Evolutionary conservation across 345 rosid species (phyloP).

Genomic region (Moringa oleifera): DNA sequence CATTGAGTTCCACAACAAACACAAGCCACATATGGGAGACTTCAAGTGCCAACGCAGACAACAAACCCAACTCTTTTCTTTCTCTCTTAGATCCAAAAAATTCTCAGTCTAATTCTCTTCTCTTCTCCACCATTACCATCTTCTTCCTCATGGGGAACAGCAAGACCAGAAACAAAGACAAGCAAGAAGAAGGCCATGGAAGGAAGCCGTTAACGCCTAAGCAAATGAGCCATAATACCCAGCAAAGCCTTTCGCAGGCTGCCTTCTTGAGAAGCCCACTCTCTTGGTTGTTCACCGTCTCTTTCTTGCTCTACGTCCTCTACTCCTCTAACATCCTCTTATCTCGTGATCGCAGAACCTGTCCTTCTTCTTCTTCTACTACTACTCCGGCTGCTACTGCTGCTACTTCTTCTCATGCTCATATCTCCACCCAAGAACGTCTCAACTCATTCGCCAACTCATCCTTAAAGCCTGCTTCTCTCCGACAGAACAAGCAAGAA

Average conservation of each 20-base stretch:
- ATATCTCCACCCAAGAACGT: conserved; percentile 20
- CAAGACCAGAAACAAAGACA: conserved; percentile 10
- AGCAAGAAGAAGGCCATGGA: conserved; percentile 9
- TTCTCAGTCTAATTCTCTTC: not conserved
- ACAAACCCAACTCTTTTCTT: no score
- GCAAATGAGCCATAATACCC: conserved; percentile 16
- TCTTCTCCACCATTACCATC: no score
- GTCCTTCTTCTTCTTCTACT: conserved; percentile 11
- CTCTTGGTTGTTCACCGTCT: conserved; percentile 43
- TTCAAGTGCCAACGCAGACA: no score
- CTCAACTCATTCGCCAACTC: conserved; percentile 22
- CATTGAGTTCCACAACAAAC: no score
- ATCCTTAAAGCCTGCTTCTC: conserved; percentile 12
- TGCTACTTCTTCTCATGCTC: no score
- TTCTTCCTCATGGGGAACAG: not conserved
- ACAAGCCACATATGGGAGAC: no score
- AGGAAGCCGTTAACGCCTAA: conserved; percentile 15
- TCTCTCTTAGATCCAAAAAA: no score
- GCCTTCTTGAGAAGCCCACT: conserved; percentile 29
- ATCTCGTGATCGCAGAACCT: conserved; percentile 18
- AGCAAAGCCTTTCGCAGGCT: conserved; percentile 22
- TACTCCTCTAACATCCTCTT: conserved; percentile 47
- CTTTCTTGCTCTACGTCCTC: conserved; percentile 39
- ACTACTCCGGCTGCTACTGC: no score
- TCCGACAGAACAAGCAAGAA: not conserved